Base-by-base conservation (phyloP, 148 eudicot species). In the Rhododendron mucronatum region DNA sequence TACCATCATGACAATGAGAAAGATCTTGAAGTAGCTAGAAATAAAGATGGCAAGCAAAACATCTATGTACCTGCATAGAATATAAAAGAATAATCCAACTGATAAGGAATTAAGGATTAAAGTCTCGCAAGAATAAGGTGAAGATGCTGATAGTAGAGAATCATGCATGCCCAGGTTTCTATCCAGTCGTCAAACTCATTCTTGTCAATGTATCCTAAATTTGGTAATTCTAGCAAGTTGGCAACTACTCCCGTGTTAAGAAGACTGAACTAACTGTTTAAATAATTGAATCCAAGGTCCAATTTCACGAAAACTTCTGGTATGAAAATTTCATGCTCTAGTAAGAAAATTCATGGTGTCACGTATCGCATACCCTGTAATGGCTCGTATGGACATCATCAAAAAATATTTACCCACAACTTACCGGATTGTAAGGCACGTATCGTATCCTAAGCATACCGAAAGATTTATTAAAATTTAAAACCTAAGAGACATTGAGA, bases 11-110 rank as follows among this genome's bases (percentile, higher is more conserved):
- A 91, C 91, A 81, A 92, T 83, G 85, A 93, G 92, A 89, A 92
- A 96, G 78, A 94, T 73, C 92, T 93, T 94, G 85, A 93, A 88
- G 91, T 92, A 96, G 87, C 97, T 94, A 10, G 98, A 96, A 80
- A 92, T 89, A 83, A 93, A 84, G 61, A 96, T 84, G 2, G 92
- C 91, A 23, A 94, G 89, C 88, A 96, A 85, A 63, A 93, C 78
- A 28, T 94, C 91, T 83, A 88, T 92, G 78, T 78, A 89, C 88
- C 94, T 90, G 87, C 81, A 47, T 12, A 5, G 30, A 26, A 69
- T 26, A n/a, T 18, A 77, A 1, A 8, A 71, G 76, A 69, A 13
- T 28, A 3, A 41, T 28, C 20, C 76, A 71, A 30, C 20, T 30
- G 14, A 71, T 30, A 71, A 30, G 75, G 75, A 69, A 30, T 30